Base-by-base conservation (phyloP, 805 yeast species). In the Saccharomycopsis schoenii region DNA sequence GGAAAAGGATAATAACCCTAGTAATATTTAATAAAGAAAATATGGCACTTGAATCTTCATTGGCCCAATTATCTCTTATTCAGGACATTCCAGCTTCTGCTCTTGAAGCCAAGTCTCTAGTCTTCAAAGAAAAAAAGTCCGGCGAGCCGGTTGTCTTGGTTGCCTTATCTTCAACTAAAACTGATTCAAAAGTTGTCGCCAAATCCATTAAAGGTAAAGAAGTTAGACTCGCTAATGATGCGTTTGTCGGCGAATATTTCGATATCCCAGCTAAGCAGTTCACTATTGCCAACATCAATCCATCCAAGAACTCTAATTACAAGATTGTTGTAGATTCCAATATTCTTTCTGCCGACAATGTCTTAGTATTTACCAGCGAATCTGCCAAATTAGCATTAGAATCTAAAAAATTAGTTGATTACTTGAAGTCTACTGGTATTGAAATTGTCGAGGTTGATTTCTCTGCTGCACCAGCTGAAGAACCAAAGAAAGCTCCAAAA, bases 61-160 rank as follows among this genome's bases (percentile, higher is more conserved):
- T 88, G 66, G 83, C 89, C 55, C 79, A 84, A 56, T 76, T 88
- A 64, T 85, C 91, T 51, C 73, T 86, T 66, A 78, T 82, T 43
- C 78, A 81, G 51, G 85, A 80, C 54, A 68, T 79, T 17, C 72
- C 80, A 56, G 85, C 78, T 55, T 76, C 78, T 43, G 78, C 86
- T 1, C 64, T 76, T 34, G 76, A 84, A 36, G 80, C 89, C 64
- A 90, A 90, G 73, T 81, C 92, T 4, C 77, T 90, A 64, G 91
- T 90, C 34, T 90, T 90, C 82, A 90, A 90, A 76, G 96, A 96
- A 68, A 90, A 90, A 76, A 89, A 96, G 56, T 85, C 96, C 42
- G 90, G 90, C 70, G 75, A 89, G 56, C 96, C 97, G 51, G 80
- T 90, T 37, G 81, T 90, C 59, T 89, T 89, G 39, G 80, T 90